phyloP scores from a whole-genome alignment of 192 early-diverging fungal genomes.

The Backusella psychrophila region DNA sequence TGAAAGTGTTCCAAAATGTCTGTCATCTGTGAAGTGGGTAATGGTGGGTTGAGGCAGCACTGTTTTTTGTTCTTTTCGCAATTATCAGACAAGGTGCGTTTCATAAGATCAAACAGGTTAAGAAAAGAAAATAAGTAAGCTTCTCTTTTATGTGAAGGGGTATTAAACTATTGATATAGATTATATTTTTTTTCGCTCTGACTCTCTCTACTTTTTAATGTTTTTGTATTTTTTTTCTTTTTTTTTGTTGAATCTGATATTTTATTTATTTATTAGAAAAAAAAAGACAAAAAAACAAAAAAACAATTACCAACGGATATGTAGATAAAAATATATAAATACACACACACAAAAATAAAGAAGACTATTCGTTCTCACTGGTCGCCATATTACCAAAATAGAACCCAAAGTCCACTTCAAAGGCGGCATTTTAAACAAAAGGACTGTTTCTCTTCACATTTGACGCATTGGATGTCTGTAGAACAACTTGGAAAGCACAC shows the following conservation, averaged over 20 bases:
- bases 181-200: neutral
- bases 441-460: neutral
- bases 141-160: neutral
- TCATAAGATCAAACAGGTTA: slow-evolving; percentile 17
- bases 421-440: neutral
- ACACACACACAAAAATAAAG: neutral
- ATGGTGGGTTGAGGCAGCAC: neutral
- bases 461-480: neutral
- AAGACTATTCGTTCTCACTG: neutral
- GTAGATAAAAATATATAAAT: neutral
- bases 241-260: neutral
- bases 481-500: neutral
- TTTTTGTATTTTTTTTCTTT: neutral
- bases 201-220: neutral
- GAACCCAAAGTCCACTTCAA: neutral
- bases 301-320: neutral
- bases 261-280: neutral
- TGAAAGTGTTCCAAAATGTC: slow-evolving; percentile 12
- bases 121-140: slow-evolving; percentile 9
- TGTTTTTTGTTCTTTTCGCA: slow-evolving; percentile 6
- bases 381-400: neutral
- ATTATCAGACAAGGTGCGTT: slow-evolving; percentile 23
- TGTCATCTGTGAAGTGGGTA: neutral
- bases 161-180: neutral
- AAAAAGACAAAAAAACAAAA: neutral